Base-by-base conservation (phyloP, 108 stramenopile genomes). In the Fistulifera pelliculosa region DNA sequence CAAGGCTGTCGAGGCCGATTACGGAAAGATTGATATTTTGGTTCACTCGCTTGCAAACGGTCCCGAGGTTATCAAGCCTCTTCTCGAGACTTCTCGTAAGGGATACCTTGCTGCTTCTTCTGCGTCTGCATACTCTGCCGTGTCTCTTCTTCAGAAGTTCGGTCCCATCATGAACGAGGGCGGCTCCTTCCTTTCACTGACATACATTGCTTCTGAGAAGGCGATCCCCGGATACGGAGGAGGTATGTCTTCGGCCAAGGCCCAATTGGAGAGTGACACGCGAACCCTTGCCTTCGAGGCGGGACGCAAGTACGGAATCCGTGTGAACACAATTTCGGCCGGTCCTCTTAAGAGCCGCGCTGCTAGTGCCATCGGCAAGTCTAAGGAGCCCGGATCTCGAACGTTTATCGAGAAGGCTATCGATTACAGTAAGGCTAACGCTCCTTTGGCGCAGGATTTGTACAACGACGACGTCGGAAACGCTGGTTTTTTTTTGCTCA, bases 161-260 rank as follows among this genome's bases (percentile, higher is more conserved):
- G 97, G 81, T 23, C 97, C 97, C 25, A 87, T 96, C 79, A 96
- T 98, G 95, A 95, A 94, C 68, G 74, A 79, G 52, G 95, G 93
- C 28, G 88, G 88, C 12, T 56, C 84, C 51, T 77, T 91, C 60
- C 66, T 98, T n/a, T 95, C 94, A 41, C 79, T 98, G 41, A 95
- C 94, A 14, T 98, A 98, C 85, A 94, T 98, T 71, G 97, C 97
- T 19, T 93, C 93, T 47, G 97, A 98, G 71, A 87, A 93, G 73
- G 97, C 95, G 27, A 95, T 98, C 60, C 95, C 97, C 23, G 97
- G 97, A 40, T 98, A 98, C 63, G 97, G 97, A 17, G 97, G 97
- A 56, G 97, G 97, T 47, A 98, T 96, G 95, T 91, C 89, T 39
- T 93, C 92, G n/a, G 87, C 93, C 58, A 93, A 95, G 85, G 91